Percentiles rank a stretch among this genome's conserved stretches.
These are phyloP conservation scores for Paraphoma sp. DNA, from an alignment of 2,329 filamentous ascomycete species.

Conservation along the genomic window DNA sequence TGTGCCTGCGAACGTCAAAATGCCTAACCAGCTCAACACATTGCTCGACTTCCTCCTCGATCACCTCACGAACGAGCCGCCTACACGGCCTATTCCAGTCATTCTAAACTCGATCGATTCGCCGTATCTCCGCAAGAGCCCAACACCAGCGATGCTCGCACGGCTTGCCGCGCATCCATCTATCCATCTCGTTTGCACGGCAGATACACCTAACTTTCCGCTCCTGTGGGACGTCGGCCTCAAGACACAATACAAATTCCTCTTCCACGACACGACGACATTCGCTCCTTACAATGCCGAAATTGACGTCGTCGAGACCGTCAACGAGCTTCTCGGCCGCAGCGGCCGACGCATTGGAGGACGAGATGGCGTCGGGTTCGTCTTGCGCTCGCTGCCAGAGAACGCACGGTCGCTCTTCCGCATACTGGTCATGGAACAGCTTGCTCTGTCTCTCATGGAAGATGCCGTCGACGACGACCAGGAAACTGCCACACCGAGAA, in stretches of 20 bases:
- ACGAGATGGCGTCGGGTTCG: conserved; percentile 89
- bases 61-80: conserved; percentile 59
- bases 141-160: conserved; percentile 75
- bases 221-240: conserved; percentile 88
- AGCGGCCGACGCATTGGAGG: conserved; percentile 82
- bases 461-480: conserved; percentile 33
- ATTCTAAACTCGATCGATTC: conserved; percentile 90
- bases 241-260: conserved; percentile 82
- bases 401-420: conserved; percentile 89
- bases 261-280: conserved; percentile 94
- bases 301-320: conserved; percentile 85
- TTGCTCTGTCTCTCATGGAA: conserved; percentile 68
- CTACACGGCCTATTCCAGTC: conserved; percentile 62
- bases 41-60: conserved; percentile 72
- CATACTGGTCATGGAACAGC: conserved; percentile 82
- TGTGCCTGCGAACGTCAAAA: conserved; percentile 56
- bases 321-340: conserved; percentile 84
- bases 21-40: conserved; percentile 70
- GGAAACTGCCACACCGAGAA: conserved; percentile 18
- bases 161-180: conserved; percentile 76
- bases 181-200: conserved; percentile 78
- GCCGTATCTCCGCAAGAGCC: conserved; percentile 72
- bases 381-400: conserved; percentile 86
- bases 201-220: conserved; percentile 86
- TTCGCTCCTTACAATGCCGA: conserved; percentile 78